phyloP scores from a whole-genome alignment of 768 basidiomycete species.

The Gyrodon lividus region DNA sequence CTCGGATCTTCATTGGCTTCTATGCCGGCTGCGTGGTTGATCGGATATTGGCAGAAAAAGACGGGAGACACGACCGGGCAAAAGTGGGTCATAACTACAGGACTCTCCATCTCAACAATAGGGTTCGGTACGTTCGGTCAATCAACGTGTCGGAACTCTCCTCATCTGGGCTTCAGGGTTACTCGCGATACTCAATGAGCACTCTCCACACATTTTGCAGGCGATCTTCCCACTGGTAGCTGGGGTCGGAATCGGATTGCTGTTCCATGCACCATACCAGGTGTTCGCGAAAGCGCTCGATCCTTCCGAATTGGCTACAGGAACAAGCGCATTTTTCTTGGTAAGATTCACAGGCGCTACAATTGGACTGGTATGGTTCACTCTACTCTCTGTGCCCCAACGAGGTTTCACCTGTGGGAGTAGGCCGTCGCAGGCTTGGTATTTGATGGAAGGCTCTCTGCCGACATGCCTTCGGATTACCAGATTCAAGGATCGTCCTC shows the following conservation, averaged over 20 bases:
- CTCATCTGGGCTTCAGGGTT: constrained; percentile 49
- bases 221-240: constrained; percentile 64
- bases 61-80: constrained; percentile 60
- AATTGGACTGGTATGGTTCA: constrained; percentile 63
- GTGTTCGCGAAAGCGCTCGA: constrained; percentile 68
- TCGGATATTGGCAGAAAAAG: constrained; percentile 61
- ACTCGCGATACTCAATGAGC: constrained; percentile 59
- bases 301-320: constrained; percentile 66
- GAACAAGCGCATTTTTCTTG: constrained; percentile 85
- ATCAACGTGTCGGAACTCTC: not conserved
- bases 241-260: constrained; percentile 77
- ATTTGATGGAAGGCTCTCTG: constrained; percentile 55
- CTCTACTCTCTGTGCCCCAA: not conserved
- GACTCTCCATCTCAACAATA: constrained; percentile 61
- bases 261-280: constrained; percentile 85
- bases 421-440: constrained; percentile 78
- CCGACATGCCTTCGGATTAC: constrained; percentile 49
- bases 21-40: constrained; percentile 84
- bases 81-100: constrained; percentile 60
- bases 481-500: constrained; percentile 40
- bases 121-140: constrained; percentile 63
- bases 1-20: constrained; percentile 83
- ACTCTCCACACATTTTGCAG: constrained; percentile 46
- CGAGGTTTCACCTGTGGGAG: constrained; percentile 16
- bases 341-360: constrained; percentile 87